phyloP scores from a whole-genome alignment of 129 eudicot genomes.

The Flaveria sonorensis region DNA sequence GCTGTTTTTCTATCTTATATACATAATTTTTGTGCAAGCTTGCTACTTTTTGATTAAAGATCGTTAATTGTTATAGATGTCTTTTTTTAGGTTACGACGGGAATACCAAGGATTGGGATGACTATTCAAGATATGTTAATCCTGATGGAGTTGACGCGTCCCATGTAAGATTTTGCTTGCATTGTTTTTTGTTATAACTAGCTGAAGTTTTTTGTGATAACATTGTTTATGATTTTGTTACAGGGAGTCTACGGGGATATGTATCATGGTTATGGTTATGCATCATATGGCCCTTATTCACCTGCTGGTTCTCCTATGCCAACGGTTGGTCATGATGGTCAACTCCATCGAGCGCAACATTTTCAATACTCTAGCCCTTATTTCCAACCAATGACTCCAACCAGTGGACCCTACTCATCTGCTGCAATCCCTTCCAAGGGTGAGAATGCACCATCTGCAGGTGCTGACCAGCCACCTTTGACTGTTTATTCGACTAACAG shows the following conservation, averaged over 20 bases:
- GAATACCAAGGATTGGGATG: conserved; percentile 64
- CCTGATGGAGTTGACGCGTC: conserved; percentile 71
- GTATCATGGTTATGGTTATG: conserved; percentile 58
- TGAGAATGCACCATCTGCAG: conserved; percentile 22
- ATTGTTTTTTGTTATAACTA: not conserved
- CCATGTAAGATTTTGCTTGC: conserved; percentile 42
- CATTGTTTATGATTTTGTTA: not conserved
- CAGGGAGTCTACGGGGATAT: conserved; percentile 74
- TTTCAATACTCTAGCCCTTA: conserved; percentile 68
- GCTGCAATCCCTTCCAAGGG: conserved; percentile 34
- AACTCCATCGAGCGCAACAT: conserved; percentile 63
- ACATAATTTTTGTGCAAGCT: not conserved
- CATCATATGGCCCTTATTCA: conserved; percentile 69
- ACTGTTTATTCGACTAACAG: not conserved
- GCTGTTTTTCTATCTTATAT: not conserved
- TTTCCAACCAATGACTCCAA: conserved; percentile 48
- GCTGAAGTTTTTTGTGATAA: not conserved
- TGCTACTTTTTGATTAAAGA: not conserved
- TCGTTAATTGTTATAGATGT: not conserved
- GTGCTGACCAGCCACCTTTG: not conserved
- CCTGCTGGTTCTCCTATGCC: conserved; percentile 72
- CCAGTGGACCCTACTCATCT: conserved; percentile 15
- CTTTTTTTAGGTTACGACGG: conserved; percentile 52
- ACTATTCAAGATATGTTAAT: conserved; percentile 50
- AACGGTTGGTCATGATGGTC: conserved; percentile 44